A percentile compares a stretch with the other conserved stretches of the same genome.
Evolutionary conservation across 2,329 filamentous ascomycete species (phyloP).

Genomic region (Bipolaris sorokiniana): DNA sequence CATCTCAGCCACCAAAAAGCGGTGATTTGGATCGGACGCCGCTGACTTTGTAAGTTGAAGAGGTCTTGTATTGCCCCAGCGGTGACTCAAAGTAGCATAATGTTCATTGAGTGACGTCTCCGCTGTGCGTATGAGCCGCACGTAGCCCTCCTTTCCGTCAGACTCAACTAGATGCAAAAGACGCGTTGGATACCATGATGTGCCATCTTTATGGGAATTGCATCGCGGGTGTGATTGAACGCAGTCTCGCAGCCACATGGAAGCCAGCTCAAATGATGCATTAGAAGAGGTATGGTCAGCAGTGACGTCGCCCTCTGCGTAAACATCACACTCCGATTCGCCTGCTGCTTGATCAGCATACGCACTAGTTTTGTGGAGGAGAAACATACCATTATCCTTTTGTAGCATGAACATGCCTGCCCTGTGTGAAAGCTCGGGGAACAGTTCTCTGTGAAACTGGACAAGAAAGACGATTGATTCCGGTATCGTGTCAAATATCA

Average conservation of each 20-base stretch:
- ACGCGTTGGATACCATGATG: conserved; percentile 13
- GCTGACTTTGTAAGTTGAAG: conserved; percentile 7
- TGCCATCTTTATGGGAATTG: neutral
- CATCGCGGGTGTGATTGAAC: conserved; percentile 2
- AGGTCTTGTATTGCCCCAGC: conserved; percentile 9
- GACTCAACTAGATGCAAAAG: conserved; percentile 7
- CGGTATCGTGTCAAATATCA: accelerated
- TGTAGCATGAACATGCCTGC: neutral
- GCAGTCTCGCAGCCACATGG: conserved; percentile 7
- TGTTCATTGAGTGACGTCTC: neutral
- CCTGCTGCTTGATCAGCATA: neutral
- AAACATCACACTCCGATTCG: too few species aligned
- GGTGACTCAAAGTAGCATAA: conserved; percentile 18
- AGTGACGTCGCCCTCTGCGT: neutral
- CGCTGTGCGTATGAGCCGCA: conserved; percentile 10
- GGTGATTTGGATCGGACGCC: neutral
- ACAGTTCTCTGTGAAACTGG: neutral
- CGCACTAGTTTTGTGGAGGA: neutral
- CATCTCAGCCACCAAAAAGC: conserved; percentile 8
- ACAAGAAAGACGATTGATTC: neutral
- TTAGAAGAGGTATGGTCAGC: neutral
- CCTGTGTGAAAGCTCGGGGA: neutral
- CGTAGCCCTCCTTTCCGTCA: neutral
- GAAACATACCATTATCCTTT: neutral
- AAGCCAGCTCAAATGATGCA: neutral